Evolutionary conservation across 352 stramenopile species (phyloP).

Genomic region (Stramenopiles sp.): DNA sequence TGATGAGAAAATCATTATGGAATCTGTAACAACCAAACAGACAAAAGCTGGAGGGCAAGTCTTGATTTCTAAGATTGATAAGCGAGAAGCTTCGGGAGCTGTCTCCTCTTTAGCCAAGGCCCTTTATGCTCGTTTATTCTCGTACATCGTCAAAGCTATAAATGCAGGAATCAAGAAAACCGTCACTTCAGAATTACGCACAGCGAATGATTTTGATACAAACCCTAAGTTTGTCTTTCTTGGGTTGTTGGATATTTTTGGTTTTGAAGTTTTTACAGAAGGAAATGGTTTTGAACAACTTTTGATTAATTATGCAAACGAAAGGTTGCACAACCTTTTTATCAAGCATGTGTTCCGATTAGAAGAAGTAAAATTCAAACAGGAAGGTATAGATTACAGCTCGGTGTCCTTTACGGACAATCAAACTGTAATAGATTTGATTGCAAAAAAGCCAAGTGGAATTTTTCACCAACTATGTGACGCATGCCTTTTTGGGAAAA

Average conservation of each 20-base stretch:
- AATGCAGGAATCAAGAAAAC: conserved; percentile 8
- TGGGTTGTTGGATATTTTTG: conserved; percentile 68
- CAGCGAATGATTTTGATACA: conserved; percentile 11
- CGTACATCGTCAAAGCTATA: not conserved
- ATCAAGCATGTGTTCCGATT: conserved; percentile 76
- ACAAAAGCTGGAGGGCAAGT: not conserved
- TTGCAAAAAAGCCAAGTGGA: conserved; percentile 56
- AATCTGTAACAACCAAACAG: not conserved
- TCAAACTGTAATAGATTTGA: conserved; percentile 64
- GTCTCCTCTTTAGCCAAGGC: not conserved
- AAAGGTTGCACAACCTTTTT: conserved; percentile 58
- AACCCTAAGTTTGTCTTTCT: conserved; percentile 4
- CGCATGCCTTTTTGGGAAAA: conserved; percentile 30
- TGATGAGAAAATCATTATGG: not conserved
- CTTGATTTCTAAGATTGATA: not conserved
- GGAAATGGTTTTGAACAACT: conserved; percentile 71
- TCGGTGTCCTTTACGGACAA: conserved; percentile 73
- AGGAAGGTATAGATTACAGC: conserved; percentile 79
- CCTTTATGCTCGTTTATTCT: conserved; percentile 4
- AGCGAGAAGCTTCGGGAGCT: not conserved
- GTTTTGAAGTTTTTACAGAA: conserved; percentile 77
- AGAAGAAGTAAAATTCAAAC: conserved; percentile 88
- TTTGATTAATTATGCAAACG: conserved; percentile 67
- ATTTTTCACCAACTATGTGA: conserved; percentile 69
- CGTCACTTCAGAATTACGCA: not conserved